These are phyloP conservation scores for Physaria fendleri DNA, from an alignment of 345 rosid genomes.

Conservation along the genomic window DNA sequence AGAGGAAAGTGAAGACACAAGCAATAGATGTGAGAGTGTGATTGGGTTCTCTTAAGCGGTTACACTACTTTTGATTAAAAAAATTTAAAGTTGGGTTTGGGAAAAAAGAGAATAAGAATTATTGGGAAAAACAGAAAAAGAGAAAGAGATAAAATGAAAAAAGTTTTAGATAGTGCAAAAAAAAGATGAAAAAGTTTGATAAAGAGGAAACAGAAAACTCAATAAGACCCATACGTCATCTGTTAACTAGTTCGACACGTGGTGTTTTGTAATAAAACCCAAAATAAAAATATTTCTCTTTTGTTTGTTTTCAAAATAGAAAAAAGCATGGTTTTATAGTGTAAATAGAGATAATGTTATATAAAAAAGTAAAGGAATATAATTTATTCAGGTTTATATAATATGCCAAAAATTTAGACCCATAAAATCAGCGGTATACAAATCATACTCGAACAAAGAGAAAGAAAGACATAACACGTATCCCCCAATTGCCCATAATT, in stretches of 20 bases:
- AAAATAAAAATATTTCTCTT: not conserved
- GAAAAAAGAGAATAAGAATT: not conserved
- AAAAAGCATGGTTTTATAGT: not conserved
- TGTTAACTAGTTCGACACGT: conserved; percentile 12
- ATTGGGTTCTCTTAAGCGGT: conserved; percentile 19
- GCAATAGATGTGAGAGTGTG: conserved; percentile 7
- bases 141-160: conserved; percentile 16
- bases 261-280: not conserved
- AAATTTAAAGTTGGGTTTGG: not conserved
- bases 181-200: conserved; percentile 21
- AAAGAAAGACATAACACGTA: conserved; percentile 26
- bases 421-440: conserved; percentile 16
- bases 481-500: conserved; percentile 18
- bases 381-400: conserved; percentile 25
- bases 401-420: conserved; percentile 20
- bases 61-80: too few species aligned
- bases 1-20: not conserved
- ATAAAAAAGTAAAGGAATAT: conserved; percentile 14
- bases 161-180: conserved; percentile 14
- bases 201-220: conserved; percentile 30
- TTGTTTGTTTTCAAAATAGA: not conserved
- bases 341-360: conserved; percentile 13
- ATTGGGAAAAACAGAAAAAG: conserved; percentile 10
- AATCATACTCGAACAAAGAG: conserved; percentile 16
- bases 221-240: conserved; percentile 21